Evolutionary conservation across 176 grass and related monocot species (phyloP), one percentile per base, ranked within the genome.

Genomic region (Aegilops umbellulata): DNA sequence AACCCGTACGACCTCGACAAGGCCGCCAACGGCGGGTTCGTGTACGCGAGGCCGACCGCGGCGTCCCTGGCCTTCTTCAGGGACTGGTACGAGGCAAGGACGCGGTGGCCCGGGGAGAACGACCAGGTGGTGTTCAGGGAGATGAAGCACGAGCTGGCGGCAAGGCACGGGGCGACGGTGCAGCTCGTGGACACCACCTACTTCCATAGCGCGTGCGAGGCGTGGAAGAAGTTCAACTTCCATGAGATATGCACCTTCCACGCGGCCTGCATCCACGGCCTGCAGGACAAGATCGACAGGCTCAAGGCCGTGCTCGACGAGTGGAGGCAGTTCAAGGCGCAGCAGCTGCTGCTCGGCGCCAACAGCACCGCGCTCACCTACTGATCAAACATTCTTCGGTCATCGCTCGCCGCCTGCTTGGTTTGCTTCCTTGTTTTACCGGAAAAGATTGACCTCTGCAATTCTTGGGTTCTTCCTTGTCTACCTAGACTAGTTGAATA

Each of bases 131-230:
- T 81, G 6, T 87, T 89, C 67, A 71, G 89, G 8, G 4, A 26
- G 39, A 46, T 87, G 65, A 92, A 92, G 79, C 39, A 76, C 27
- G 60, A 84, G 13, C 74, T 87, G 2, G 24, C 78, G 5, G 38
- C 31, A 3, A 11, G 30, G 35, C 65, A 84, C 32, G 12, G 23
- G 39, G 44, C 76, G 1, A 76, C 72, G 5, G 65, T 89, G 42
- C 80, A 74, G 20, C 89, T 80, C 20, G 39, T 86, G 1, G 73
- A 76, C 78, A 92, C 91, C 0, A 26, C 73, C 49, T 87, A 89
- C 62, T 49, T 86, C 19, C 26, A 58, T 0, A 80, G 78, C 10
- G 74, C 47, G 47, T 51, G 47, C 15, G 47, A 51, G 47, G 47
- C 14, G 5, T 51, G 47, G 47, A 51, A 51, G 47, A 51, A 51